phyloP scores from a whole-genome alignment of 352 stramenopile genomes.

The Globisporangium nagaii region DNA sequence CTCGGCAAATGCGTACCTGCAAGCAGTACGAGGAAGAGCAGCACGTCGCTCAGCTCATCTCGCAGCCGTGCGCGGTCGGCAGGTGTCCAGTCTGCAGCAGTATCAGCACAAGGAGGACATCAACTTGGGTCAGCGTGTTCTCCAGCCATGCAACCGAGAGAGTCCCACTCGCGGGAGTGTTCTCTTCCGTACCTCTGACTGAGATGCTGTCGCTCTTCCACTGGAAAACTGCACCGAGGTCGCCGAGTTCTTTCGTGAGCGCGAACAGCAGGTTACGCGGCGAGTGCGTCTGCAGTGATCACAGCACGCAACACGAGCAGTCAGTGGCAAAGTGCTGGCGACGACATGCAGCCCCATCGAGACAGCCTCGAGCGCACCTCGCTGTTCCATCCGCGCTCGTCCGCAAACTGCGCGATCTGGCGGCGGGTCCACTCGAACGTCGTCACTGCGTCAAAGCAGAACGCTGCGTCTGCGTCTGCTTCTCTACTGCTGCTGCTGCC shows the following conservation, averaged over 20 bases:
- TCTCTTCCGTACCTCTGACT: conserved; percentile 19
- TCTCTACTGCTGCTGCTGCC: not conserved
- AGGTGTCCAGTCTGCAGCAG: conserved; percentile 43
- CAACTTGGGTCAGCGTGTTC: no score
- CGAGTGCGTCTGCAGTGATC: conserved; percentile 28
- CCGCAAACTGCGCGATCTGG: conserved; percentile 39
- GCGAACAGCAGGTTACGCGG: conserved; percentile 93
- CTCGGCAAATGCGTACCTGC: no score
- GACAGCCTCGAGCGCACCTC: not conserved
- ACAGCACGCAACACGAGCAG: not conserved
- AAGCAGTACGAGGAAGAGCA: conserved; percentile 94
- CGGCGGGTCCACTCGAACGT: conserved; percentile 49
- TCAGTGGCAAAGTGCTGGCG: no score
- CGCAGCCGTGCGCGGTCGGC: conserved; percentile 87
- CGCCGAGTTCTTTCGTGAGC: conserved; percentile 92
- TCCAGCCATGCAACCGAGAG: no score
- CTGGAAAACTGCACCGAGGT: conserved; percentile 92
- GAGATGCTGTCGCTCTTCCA: conserved; percentile 87
- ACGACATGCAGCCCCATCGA: no score
- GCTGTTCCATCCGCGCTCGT: conserved; percentile 52
- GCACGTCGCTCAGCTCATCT: conserved; percentile 94
- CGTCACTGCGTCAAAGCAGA: conserved; percentile 23
- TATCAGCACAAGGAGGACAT: not conserved
- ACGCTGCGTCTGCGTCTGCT: not conserved
- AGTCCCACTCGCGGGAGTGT: no score